Percentiles rank a stretch among this genome's conserved stretches.
Evolutionary conservation across 169 alveolate species (phyloP).

Genomic region (Cryptosporidium meleagridis): DNA sequence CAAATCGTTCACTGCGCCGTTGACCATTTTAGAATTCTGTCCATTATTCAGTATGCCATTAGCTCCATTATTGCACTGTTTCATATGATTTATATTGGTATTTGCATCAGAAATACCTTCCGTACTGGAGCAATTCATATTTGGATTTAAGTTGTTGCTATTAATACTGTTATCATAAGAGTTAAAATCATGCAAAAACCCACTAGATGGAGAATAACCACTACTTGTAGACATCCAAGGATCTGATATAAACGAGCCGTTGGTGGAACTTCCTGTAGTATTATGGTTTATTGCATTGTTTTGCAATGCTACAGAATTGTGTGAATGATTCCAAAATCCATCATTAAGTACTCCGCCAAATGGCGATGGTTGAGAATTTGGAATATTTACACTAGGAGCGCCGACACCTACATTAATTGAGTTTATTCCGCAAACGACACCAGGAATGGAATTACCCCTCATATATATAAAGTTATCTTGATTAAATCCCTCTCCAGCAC

Average conservation of each 20-base stretch:
- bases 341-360: conserved; percentile 42
- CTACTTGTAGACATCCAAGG: conserved; percentile 74
- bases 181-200: conserved; percentile 60
- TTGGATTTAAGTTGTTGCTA: conserved; percentile 9
- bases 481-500: conserved; percentile 38
- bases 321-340: conserved; percentile 71
- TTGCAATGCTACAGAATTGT: conserved; percentile 20
- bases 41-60: conserved; percentile 5
- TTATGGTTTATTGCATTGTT: conserved; percentile 6
- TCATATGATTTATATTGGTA: conserved; percentile 18
- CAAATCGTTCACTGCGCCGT: neutral
- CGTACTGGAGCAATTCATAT: conserved; percentile 5
- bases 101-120: conserved; percentile 1
- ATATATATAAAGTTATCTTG: conserved; percentile 66
- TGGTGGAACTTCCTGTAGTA: conserved; percentile 62
- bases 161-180: conserved; percentile 29
- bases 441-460: conserved; percentile 57
- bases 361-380: conserved; percentile 28
- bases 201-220: conserved; percentile 68
- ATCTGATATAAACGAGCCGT: conserved; percentile 67
- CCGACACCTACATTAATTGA: conserved; percentile 31
- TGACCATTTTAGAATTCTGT: conserved; percentile 1
- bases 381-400: neutral
- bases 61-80: conserved; percentile 1
- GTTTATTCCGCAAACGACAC: conserved; percentile 15